Conservation (phyloP, 164 flowering plant genomes). For the Aristolochia contorta region DNA sequence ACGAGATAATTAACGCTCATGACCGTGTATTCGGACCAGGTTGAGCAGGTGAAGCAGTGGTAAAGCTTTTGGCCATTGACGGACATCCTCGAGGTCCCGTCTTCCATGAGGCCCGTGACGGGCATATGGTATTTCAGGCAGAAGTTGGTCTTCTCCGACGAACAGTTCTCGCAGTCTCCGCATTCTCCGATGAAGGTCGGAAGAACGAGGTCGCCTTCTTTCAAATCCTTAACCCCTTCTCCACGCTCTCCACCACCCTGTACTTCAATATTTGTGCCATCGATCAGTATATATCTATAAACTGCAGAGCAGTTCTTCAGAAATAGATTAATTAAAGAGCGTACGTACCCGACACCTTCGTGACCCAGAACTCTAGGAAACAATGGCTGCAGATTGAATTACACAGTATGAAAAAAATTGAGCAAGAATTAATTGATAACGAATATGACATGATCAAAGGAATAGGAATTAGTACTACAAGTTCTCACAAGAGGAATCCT, state of each 20-base stretch:
- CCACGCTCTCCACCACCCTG: slow-evolving; percentile 33
- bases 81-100: slow-evolving; percentile 28
- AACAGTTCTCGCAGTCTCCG: no score
- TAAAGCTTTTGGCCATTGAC: slow-evolving; percentile 26
- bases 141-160: slow-evolving; percentile 23
- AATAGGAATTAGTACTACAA: slow-evolving; percentile 3
- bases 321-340: no score
- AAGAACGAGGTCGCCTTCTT: slow-evolving; percentile 41
- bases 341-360: slow-evolving; percentile 45
- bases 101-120: slow-evolving; percentile 29
- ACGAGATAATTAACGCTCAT: slow-evolving; percentile 16
- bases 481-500: no score
- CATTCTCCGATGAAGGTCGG: no score
- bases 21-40: slow-evolving; percentile 40
- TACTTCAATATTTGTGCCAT: no score
- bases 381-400: slow-evolving; percentile 19
- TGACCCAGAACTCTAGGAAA: slow-evolving; percentile 43
- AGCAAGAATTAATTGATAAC: background rate
- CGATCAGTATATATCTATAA: no score
- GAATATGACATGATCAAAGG: background rate
- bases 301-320: no score
- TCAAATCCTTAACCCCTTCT: slow-evolving; percentile 26
- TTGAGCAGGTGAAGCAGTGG: slow-evolving; percentile 26
- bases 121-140: slow-evolving; percentile 14
- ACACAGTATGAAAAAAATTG: no score